These are phyloP conservation scores for Maudiozyma turicensis DNA, from an alignment of 805 yeast species.

Conservation along the genomic window DNA sequence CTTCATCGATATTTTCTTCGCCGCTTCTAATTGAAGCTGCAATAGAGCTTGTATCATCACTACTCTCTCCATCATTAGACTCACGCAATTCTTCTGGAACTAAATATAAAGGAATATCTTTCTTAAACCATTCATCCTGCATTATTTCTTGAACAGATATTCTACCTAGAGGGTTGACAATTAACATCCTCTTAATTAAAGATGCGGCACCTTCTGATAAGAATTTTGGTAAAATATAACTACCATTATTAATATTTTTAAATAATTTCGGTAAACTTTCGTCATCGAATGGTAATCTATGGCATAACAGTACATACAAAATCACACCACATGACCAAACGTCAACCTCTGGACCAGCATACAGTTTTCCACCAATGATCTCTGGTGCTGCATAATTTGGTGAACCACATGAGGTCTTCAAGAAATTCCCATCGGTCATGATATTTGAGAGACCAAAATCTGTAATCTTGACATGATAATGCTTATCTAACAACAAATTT, in stretches of 20 bases:
- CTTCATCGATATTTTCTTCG: conserved; percentile 47
- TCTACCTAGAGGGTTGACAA: conserved; percentile 88
- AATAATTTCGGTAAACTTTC: conserved; percentile 91
- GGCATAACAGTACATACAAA: conserved; percentile 89
- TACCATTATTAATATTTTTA: conserved; percentile 86
- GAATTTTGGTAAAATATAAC: conserved; percentile 83
- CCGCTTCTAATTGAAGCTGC: neutral
- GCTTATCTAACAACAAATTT: conserved; percentile 78
- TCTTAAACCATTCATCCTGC: conserved; percentile 90
- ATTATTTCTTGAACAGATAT: conserved; percentile 86
- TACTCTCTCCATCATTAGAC: conserved; percentile 12
- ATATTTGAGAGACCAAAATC: conserved; percentile 91
- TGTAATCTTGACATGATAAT: conserved; percentile 86
- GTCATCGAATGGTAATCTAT: conserved; percentile 90
- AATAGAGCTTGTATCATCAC: neutral
- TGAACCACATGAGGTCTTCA: conserved; percentile 90
- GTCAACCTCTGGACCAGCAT: conserved; percentile 97
- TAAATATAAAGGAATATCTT: conserved; percentile 68
- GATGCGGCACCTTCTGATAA: conserved; percentile 77
- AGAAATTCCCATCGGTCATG: conserved; percentile 94
- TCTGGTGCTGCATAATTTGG: conserved; percentile 98
- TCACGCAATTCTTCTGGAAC: conserved; percentile 36
- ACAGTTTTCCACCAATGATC: conserved; percentile 85
- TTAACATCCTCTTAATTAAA: conserved; percentile 78
- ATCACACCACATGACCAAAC: conserved; percentile 98